phyloP scores from a whole-genome alignment of 495 filamentous ascomycete genomes.

The Ramalina intermedia region DNA sequence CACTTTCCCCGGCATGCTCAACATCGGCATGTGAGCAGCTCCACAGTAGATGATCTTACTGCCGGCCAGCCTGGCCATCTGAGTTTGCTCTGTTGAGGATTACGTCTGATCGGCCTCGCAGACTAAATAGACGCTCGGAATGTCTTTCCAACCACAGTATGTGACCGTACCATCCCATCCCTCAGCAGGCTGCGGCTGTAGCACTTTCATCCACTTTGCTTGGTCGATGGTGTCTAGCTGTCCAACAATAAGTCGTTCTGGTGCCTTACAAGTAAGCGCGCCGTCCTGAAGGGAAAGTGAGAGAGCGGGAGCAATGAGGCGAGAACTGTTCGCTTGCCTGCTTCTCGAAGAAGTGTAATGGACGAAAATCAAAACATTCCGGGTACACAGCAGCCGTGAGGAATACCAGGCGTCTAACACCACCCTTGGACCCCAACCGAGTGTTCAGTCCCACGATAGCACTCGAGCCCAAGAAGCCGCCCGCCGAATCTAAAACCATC shows the following conservation, averaged over 20 bases:
- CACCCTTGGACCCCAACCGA: not conserved
- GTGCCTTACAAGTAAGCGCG: constrained; percentile 4
- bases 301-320: not conserved
- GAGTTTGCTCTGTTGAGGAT: constrained; percentile 11
- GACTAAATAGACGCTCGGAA: constrained; percentile 20
- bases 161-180: constrained; percentile 15
- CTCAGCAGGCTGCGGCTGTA: constrained; percentile 11
- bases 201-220: constrained; percentile 8
- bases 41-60: constrained; percentile 6
- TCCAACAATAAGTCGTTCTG: constrained; percentile 9
- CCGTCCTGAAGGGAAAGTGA: not conserved
- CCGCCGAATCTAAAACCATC: constrained; percentile 25
- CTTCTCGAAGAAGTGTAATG: constrained; percentile 13
- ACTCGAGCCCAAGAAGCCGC: constrained; percentile 21
- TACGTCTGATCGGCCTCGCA: constrained; percentile 17
- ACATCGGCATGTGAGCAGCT: constrained; percentile 20
- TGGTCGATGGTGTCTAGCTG: constrained; percentile 8
- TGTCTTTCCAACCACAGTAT: constrained; percentile 19
- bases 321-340: not conserved
- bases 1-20: constrained; percentile 19
- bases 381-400: constrained; percentile 13
- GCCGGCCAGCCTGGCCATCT: constrained; percentile 15
- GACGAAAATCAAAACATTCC: constrained; percentile 10
- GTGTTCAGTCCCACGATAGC: constrained; percentile 20
- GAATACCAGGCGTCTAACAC: constrained; percentile 18